These are phyloP conservation scores for Epichloe gansuensis DNA, from an alignment of 2,329 filamentous ascomycete species.

Conservation along the genomic window DNA sequence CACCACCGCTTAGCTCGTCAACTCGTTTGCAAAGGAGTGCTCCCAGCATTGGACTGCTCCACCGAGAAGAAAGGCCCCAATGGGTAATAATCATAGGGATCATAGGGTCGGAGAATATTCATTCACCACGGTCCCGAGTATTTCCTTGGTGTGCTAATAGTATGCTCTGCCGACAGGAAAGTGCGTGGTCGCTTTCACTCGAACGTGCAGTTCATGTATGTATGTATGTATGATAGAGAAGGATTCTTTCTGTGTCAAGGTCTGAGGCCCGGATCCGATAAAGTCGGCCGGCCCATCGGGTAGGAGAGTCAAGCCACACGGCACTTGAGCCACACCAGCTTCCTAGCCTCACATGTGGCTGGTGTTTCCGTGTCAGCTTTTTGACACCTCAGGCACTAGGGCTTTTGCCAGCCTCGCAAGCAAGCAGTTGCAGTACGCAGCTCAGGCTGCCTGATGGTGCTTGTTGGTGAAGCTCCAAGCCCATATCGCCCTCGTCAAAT, in stretches of 20 bases:
- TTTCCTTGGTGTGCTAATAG: no score
- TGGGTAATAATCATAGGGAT: no score
- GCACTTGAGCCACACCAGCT: neutral
- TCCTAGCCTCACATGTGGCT: neutral
- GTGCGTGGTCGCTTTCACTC: no score
- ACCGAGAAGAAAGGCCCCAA: no score
- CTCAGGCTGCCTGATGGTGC: slow-evolving; percentile 3
- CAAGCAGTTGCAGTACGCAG: neutral
- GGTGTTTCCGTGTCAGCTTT: neutral
- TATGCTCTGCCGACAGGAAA: no score
- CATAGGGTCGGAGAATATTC: no score
- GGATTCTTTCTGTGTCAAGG: neutral
- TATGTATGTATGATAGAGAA: no score
- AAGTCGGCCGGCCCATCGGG: neutral
- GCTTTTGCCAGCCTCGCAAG: neutral
- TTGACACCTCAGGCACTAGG: slow-evolving; percentile 2
- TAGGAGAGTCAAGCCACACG: neutral
- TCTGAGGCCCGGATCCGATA: neutral
- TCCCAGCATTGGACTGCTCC: no score
- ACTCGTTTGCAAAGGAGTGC: no score
- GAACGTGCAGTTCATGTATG: no score
- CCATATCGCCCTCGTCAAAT: slow-evolving; percentile 7
- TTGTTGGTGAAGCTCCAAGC: slow-evolving; percentile 19
- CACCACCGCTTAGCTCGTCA: no score
- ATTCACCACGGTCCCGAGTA: no score